Evolutionary conservation across 1,284 basidiomycete species (phyloP).

Genomic region (Cutaneotrichosporon curvatum): DNA sequence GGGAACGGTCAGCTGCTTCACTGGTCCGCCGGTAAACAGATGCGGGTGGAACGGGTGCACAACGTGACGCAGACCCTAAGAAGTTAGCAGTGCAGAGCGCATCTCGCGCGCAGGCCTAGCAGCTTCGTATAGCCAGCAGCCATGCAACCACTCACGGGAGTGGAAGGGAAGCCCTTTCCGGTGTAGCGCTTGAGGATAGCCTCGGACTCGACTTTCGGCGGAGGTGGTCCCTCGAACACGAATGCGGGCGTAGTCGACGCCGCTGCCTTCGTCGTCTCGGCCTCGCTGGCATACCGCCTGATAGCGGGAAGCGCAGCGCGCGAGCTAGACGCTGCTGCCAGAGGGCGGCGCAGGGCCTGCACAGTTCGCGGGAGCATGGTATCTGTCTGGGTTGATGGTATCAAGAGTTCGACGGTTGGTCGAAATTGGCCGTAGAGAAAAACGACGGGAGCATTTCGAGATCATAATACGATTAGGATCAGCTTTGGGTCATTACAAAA

Average conservation of each 20-base stretch:
- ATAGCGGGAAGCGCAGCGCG: constrained; percentile 6
- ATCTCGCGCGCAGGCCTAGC: background rate
- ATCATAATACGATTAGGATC: background rate
- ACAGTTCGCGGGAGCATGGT: constrained; percentile 25
- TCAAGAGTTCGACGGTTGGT: background rate
- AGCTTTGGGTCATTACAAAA: background rate
- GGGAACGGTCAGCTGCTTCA: constrained; percentile 75
- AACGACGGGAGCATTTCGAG: constrained; percentile 1
- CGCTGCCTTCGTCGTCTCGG: background rate
- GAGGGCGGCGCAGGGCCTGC: constrained; percentile 12
- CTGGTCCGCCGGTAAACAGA: constrained; percentile 72
- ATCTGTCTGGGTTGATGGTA: constrained; percentile 1
- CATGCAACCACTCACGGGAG: constrained; percentile 30
- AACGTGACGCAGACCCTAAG: constrained; percentile 72
- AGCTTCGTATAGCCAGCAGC: background rate
- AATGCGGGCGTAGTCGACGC: constrained; percentile 12
- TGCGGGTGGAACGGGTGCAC: constrained; percentile 72
- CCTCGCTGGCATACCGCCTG: constrained; percentile 22
- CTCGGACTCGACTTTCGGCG: constrained; percentile 14
- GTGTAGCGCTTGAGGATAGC: constrained; percentile 38
- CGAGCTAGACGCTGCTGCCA: constrained; percentile 22
- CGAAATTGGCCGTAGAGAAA: constrained; percentile 15
- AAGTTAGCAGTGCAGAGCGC: background rate
- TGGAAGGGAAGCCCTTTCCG: constrained; percentile 40
- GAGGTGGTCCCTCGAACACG: constrained; percentile 23